Evolutionary conservation across 192 early-diverging fungal species (phyloP).

Genomic region (Funneliformis mosseae): DNA sequence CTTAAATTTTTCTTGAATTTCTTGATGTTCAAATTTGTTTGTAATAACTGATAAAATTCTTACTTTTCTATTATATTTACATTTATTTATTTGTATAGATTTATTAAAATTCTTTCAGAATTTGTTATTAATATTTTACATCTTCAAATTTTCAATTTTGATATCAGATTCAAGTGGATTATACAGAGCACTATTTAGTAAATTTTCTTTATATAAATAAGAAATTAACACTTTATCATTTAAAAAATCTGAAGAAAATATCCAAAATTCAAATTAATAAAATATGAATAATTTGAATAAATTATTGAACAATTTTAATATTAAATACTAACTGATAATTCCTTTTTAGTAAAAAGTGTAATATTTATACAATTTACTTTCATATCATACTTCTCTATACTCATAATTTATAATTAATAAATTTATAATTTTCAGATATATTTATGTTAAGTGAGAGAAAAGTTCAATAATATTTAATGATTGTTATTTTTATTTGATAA

Average conservation of each 20-base stretch:
- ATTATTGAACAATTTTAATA: too few species aligned
- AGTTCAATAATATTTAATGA: background rate
- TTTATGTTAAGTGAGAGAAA: background rate
- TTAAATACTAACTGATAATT: too few species aligned
- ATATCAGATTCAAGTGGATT: background rate
- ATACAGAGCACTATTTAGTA: background rate
- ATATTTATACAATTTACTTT: background rate
- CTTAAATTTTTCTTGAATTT: background rate
- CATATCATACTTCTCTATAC: background rate
- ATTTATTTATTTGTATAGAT: background rate
- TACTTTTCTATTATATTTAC: background rate
- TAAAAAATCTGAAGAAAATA: background rate
- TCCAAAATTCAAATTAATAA: background rate
- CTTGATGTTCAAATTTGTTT: background rate
- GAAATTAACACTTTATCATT: background rate
- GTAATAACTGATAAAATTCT: background rate
- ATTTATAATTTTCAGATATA: conserved; percentile 2
- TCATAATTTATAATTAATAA: background rate
- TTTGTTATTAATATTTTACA: background rate
- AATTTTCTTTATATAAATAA: background rate
- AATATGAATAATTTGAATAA: too few species aligned
- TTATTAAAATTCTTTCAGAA: background rate
- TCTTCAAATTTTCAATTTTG: background rate
- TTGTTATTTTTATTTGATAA: background rate
- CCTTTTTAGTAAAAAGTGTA: too few species aligned